Base-by-base conservation (phyloP, 192 early-diverging fungal species). In the Coemansia sp. region DNA sequence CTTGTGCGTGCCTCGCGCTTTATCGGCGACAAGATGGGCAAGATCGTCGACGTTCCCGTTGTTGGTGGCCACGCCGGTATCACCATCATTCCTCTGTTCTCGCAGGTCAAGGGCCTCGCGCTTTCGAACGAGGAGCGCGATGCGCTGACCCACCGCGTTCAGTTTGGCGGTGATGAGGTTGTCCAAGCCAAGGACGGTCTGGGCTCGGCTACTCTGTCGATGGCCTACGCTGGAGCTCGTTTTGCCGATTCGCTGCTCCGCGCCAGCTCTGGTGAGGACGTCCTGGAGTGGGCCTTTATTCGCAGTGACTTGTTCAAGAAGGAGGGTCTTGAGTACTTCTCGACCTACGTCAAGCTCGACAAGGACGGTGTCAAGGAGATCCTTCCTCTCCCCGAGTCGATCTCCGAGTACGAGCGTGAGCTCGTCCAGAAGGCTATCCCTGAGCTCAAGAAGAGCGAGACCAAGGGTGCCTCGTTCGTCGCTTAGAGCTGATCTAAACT, bases 121-220 rank as follows among this genome's bases (percentile, higher is more conserved):
- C 93, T 96, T 72, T 86, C 89, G 76, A 83, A 94, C 74, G 95
- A 95, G 70, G 90, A 98, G 87, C 86, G 93, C 70, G 94, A 95
- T 64, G 87, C 87, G 20, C 87, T 99, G 66, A 98, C 96, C 69
- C 72, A 99, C 87, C 94, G 98, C 63, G 96, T 99, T 71, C 98
- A 99, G 87, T 99, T 92, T 76, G 98, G 96, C 78, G 98, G 98
- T 72, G 98, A 99, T 76, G 98, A 99, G 81, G 98, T 99, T 65
- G 98, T 99, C 80, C 94, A 99, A 91, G 98, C 98, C 78, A 99
- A 99, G 91, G 92, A 95, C 87, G 97, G 97, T 66, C 88, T 90
- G 24, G 95, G 93, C 55, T 92, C 92, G 29, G 94, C 95, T 36
- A 96, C 94, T 7, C 88, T 96, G 40, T 95, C 93, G 57, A 95